These are phyloP conservation scores for Peronospora belbahrii DNA, from an alignment of 352 stramenopile genomes.

Conservation along the genomic window DNA sequence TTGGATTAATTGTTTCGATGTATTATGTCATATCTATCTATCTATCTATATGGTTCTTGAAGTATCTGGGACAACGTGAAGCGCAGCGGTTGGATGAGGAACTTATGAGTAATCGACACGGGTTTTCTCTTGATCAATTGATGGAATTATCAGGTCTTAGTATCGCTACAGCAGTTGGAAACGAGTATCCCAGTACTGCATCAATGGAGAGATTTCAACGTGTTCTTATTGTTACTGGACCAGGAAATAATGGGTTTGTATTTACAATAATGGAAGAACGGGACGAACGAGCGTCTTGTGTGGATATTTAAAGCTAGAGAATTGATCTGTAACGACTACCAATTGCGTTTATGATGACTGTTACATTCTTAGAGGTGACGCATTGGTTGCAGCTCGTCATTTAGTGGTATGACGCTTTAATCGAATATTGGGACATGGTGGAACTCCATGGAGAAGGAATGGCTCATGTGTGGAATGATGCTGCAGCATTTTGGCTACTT, in stretches of 20 bases:
- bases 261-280: too few relatives aligned
- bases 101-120: constrained; percentile 81
- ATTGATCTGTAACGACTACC: not conserved
- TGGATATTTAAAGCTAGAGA: too few relatives aligned
- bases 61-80: constrained; percentile 69
- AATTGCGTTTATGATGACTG: not conserved
- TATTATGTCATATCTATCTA: too few relatives aligned
- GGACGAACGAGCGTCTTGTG: too few relatives aligned
- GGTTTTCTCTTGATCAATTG: constrained; percentile 94
- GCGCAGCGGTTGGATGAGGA: constrained; percentile 83
- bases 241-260: constrained; percentile 95
- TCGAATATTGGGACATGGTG: too few relatives aligned
- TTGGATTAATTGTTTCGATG: too few relatives aligned
- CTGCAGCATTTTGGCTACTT: constrained; percentile 93
- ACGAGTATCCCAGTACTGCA: constrained; percentile 40
- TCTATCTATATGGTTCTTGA: not conserved
- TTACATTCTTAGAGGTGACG: constrained; percentile 89
- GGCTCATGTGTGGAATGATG: not conserved
- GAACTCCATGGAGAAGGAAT: too few relatives aligned
- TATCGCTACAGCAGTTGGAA: constrained; percentile 87
- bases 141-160: constrained; percentile 98
- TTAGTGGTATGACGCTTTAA: constrained; percentile 68
- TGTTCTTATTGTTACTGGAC: constrained; percentile 92
- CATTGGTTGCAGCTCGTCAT: constrained; percentile 96
- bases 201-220: constrained; percentile 15